Evolutionary conservation across 306 rosid species (phyloP).

Genomic region (Vicia sativa): DNA sequence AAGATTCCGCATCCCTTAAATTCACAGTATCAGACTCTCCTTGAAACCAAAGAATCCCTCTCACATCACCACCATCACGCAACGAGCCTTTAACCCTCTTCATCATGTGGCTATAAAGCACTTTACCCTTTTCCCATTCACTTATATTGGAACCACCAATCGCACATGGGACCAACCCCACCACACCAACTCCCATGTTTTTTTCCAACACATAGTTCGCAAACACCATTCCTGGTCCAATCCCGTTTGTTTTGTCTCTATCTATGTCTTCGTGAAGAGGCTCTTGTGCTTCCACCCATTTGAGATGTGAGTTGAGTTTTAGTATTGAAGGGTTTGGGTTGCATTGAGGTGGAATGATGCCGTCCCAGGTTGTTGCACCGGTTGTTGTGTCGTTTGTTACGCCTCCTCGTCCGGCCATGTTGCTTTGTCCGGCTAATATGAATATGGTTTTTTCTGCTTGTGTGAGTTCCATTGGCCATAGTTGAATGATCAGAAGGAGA

Average conservation of each 20-base stretch:
- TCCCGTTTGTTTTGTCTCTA: constrained; percentile 33
- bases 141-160: constrained; percentile 51
- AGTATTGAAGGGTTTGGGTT: constrained; percentile 46
- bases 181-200: constrained; percentile 25
- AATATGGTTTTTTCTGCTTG: constrained; percentile 46
- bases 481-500: neutral
- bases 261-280: constrained; percentile 73
- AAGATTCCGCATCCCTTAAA: constrained; percentile 49
- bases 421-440: constrained; percentile 95
- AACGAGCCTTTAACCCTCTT: constrained; percentile 53
- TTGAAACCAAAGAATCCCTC: constrained; percentile 78
- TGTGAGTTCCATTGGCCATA: constrained; percentile 4
- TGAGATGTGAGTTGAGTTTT: constrained; percentile 49
- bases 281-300: constrained; percentile 76
- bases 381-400: constrained; percentile 39
- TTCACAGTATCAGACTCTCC: constrained; percentile 69
- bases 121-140: constrained; percentile 50
- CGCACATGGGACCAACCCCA: constrained; percentile 64
- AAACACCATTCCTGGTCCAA: constrained; percentile 56
- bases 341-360: constrained; percentile 59
- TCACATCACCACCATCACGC: constrained; percentile 42
- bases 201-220: constrained; percentile 41
- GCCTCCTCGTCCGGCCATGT: constrained; percentile 97
- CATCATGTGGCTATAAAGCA: constrained; percentile 61
- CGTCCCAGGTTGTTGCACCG: constrained; percentile 60